Conservation (phyloP, 2,329 filamentous ascomycete species). For the Arthrobotrys pseudoclavata region DNA sequence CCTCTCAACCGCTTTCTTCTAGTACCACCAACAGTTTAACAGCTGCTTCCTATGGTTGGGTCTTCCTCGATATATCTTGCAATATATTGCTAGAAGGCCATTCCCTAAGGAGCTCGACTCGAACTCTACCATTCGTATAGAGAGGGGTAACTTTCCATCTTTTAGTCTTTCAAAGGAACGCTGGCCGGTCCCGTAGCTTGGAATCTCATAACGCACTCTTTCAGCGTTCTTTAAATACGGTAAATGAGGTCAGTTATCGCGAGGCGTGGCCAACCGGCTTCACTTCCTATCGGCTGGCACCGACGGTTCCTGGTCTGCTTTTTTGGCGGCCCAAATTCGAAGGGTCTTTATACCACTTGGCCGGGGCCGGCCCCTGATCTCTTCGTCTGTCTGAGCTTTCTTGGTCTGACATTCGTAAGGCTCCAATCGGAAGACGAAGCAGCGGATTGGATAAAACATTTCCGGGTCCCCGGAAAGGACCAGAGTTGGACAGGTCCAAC, state of each 20-base stretch:
- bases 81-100: constrained; percentile 25
- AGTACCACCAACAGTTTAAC: constrained; percentile 28
- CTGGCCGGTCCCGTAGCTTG: constrained; percentile 22
- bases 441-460: constrained; percentile 13
- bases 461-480: constrained; percentile 45
- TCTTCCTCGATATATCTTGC: constrained; percentile 21
- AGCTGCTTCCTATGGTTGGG: constrained; percentile 40
- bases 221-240: constrained; percentile 24
- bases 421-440: constrained; percentile 34
- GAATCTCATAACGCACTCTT: constrained; percentile 14
- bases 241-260: constrained; percentile 49
- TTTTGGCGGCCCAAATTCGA: constrained; percentile 39
- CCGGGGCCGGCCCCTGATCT: constrained; percentile 53
- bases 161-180: constrained; percentile 31
- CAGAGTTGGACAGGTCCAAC: constrained; percentile 47
- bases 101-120: constrained; percentile 40
- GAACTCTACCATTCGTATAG: constrained; percentile 17
- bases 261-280: constrained; percentile 40
- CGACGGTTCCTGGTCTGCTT: constrained; percentile 52
- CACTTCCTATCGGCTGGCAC: constrained; percentile 58
- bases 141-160: constrained; percentile 30
- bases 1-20: constrained; percentile 36
- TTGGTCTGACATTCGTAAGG: constrained; percentile 49
- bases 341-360: constrained; percentile 56
- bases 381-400: constrained; percentile 44